Percentiles rank a stretch among this genome's conserved stretches.
phyloP scores from a whole-genome alignment of 2,329 filamentous ascomycete genomes.

The Neoarthrinium moseri region DNA sequence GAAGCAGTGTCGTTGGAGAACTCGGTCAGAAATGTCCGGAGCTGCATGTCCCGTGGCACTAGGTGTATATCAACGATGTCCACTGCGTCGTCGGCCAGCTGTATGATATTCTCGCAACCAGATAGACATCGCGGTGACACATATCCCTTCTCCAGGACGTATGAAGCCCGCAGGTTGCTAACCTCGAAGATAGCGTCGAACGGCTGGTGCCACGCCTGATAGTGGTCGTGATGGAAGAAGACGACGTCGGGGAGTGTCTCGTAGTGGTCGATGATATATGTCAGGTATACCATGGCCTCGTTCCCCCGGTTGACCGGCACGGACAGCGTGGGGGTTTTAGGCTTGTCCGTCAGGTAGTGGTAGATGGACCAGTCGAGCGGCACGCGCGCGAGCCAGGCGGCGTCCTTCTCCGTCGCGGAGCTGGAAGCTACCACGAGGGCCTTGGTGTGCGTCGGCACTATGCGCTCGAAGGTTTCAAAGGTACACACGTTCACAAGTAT shows the following conservation, averaged over 20 bases:
- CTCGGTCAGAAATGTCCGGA: conserved; percentile 15
- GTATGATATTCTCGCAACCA: conserved; percentile 8
- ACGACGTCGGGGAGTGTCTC: conserved; percentile 55
- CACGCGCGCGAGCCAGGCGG: neutral
- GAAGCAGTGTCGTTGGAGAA: conserved; percentile 17
- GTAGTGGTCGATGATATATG: conserved; percentile 63
- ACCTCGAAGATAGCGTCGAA: conserved; percentile 48
- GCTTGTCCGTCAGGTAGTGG: conserved; percentile 4
- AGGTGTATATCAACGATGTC: neutral
- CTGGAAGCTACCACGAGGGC: conserved; percentile 4
- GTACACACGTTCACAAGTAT: neutral
- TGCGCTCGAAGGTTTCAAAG: neutral
- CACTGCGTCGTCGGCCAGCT: neutral
- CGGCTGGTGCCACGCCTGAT: conserved; percentile 56
- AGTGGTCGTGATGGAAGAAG: conserved; percentile 60
- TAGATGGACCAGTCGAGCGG: conserved; percentile 6
- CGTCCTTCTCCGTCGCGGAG: neutral
- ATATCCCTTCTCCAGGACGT: conserved; percentile 53
- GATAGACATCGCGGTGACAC: conserved; percentile 56
- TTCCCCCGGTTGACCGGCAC: conserved; percentile 40
- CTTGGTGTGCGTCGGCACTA: neutral
- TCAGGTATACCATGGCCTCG: conserved; percentile 62
- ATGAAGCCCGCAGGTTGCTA: conserved; percentile 46
- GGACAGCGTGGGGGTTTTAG: conserved; percentile 11
- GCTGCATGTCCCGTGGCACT: conserved; percentile 13